Evolutionary conservation across 371 early-diverging fungal species (phyloP).

Genomic region (Homolaphlyctis polyrhiza): DNA sequence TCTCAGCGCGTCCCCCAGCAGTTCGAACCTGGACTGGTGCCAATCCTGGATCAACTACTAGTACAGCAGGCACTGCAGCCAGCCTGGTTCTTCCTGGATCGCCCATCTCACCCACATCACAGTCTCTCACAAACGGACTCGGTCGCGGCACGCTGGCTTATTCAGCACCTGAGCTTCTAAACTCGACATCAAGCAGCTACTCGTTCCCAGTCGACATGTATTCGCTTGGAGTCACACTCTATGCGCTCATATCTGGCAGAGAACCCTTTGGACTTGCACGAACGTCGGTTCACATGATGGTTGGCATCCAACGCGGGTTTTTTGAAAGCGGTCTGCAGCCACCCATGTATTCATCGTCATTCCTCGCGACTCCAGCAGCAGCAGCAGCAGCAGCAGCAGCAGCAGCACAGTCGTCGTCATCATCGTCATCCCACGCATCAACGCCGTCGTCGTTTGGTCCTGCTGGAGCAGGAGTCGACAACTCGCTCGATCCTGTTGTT

Average conservation of each 20-base stretch:
- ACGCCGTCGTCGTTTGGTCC: background rate
- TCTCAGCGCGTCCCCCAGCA: too few relatives aligned
- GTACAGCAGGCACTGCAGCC: too few relatives aligned
- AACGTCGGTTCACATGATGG: constrained; percentile 26
- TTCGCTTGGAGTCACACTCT: constrained; percentile 75
- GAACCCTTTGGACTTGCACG: constrained; percentile 54
- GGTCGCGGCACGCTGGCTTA: constrained; percentile 68
- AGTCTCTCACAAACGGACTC: constrained; percentile 50
- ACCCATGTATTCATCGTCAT: background rate
- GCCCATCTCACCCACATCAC: constrained; percentile 8
- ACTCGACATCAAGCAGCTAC: constrained; percentile 19
- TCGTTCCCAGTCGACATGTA: constrained; percentile 62
- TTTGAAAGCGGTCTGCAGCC: constrained; percentile 41
- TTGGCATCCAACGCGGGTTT: constrained; percentile 35
- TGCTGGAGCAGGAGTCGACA: constrained; percentile 2
- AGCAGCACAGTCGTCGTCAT: background rate
- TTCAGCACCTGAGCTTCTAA: constrained; percentile 56
- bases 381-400: constrained; percentile 1
- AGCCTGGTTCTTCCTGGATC: constrained; percentile 6
- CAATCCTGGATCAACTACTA: too few relatives aligned
- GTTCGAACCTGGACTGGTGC: too few relatives aligned
- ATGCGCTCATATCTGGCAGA: constrained; percentile 58
- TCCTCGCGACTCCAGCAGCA: constrained; percentile 14
- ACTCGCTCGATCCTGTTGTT: constrained; percentile 11
- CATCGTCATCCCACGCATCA: too few relatives aligned